Evolutionary conservation across 495 filamentous ascomycete genomes (phyloP), one percentile per base, ranked within the genome.

Genomic region (Aspergillus leporis): DNA sequence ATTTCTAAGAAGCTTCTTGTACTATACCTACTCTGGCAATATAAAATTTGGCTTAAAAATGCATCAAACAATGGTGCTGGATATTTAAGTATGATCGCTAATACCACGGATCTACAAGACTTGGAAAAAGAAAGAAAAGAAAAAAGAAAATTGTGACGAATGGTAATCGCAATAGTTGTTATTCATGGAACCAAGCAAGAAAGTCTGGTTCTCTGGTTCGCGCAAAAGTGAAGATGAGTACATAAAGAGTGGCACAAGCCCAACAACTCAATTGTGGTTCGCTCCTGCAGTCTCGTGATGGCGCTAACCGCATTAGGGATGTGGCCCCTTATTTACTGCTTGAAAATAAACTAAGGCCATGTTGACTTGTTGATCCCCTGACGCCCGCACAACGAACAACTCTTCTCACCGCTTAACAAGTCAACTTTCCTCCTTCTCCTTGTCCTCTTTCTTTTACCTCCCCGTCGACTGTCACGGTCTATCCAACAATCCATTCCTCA

Each of bases 371-470:
- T 72, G 67, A 71, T 72, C 65, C 66, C 69, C 40, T 21, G 67
- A 64, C 69, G 61, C 70, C 68, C 73, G 68, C 72, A 72, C 69
- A 73, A 68, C 70, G 67, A 67, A 66, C 66, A 65, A 60, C 56
- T 58, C 55, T 51, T 51, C 61, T 67, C 64, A 70, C 67, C 67
- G 67, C 67, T 70, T 60, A 63, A 70, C 23, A 31, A 51, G 49
- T 41, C 61, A 53, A 61, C 61, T 55, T 59, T 68, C 55, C 55
- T 58, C 59, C 55, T 61, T 55, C 59, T 58, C 53, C 40, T 55
- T 30, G 56, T 32, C 51, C 21, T 38, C 50, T 61, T 64, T 59
- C 48, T 60, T 65, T 55, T 60, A 64, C 62, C 65, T 65, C 60
- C 19, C 28, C 34, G 51, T 52, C 64, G 51, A 49, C 59, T 58